phyloP scores from a whole-genome alignment of 1,139 yeast genomes.

The Pneumocystis canis region DNA sequence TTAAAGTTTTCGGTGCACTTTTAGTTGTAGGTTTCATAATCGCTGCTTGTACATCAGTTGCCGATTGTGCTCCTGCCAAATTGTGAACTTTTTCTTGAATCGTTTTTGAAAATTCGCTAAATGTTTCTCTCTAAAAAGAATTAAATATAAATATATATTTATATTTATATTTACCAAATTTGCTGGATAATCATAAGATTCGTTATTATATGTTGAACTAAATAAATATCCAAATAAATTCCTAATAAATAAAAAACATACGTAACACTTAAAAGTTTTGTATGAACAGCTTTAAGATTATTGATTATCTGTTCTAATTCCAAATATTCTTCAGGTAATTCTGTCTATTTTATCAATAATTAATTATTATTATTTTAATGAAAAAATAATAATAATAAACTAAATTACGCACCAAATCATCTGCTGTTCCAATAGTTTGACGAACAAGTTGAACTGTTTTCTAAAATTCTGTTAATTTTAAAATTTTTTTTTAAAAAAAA shows the following conservation, averaged over 20 bases:
- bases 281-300: constrained; percentile 56
- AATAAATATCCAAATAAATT: background rate
- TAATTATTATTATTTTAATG: too few relatives aligned
- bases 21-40: constrained; percentile 42
- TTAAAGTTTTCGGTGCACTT: constrained; percentile 68
- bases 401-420: constrained; percentile 19
- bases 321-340: constrained; percentile 56
- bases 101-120: constrained; percentile 57
- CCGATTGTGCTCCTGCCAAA: constrained; percentile 59
- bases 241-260: constrained; percentile 18
- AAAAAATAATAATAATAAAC: background rate
- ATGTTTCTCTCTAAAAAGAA: constrained; percentile 37
- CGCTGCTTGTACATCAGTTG: constrained; percentile 73
- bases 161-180: constrained; percentile 29
- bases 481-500: background rate
- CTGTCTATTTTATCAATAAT: constrained; percentile 34
- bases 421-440: background rate
- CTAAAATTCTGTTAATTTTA: background rate
- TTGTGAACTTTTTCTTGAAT: constrained; percentile 53
- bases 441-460: background rate
- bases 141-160: background rate
- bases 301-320: constrained; percentile 66
- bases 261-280: constrained; percentile 58
- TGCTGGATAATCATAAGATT: constrained; percentile 77
- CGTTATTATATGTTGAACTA: constrained; percentile 49